Evolutionary conservation across 2,329 filamentous ascomycete genomes (phyloP).

Genomic region (Aspergillus aculeatinus): DNA sequence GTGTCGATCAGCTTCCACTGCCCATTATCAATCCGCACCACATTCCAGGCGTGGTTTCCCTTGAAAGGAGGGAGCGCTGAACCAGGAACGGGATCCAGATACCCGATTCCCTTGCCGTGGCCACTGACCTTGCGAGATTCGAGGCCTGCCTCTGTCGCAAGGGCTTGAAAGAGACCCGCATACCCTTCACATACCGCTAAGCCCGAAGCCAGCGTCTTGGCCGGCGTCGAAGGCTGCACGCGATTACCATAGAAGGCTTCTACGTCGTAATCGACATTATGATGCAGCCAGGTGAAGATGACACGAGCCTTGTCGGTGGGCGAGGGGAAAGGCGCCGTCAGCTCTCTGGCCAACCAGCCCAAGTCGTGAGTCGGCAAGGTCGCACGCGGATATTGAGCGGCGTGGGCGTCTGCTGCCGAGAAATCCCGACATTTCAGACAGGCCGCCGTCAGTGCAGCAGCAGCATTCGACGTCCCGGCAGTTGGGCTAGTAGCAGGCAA

Average conservation of each 20-base stretch:
- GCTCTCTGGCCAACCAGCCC: slow-evolving; percentile 70
- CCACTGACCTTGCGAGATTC: slow-evolving; percentile 73
- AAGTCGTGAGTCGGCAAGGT: slow-evolving; percentile 68
- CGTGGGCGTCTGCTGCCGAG: slow-evolving; percentile 74
- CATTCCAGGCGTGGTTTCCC: slow-evolving; percentile 84
- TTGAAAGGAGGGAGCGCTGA: slow-evolving; percentile 64
- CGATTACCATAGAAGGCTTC: slow-evolving; percentile 73
- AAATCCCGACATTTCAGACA: slow-evolving; percentile 89
- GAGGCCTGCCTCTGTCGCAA: slow-evolving; percentile 77
- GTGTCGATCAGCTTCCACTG: slow-evolving; percentile 89
- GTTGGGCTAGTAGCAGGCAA: slow-evolving; percentile 22
- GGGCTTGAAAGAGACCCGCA: slow-evolving; percentile 73
- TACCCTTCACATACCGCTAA: slow-evolving; percentile 91
- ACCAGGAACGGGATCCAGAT: slow-evolving; percentile 61
- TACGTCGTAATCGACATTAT: slow-evolving; percentile 86
- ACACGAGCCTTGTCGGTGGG: slow-evolving; percentile 86
- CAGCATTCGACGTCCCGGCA: slow-evolving; percentile 17
- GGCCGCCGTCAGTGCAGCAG: slow-evolving; percentile 22
- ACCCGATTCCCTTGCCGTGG: slow-evolving; percentile 84
- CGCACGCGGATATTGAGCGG: slow-evolving; percentile 70
- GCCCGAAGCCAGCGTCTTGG: slow-evolving; percentile 71
- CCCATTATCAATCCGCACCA: slow-evolving; percentile 79
- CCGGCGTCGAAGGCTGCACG: slow-evolving; percentile 66
- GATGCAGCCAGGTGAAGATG: slow-evolving; percentile 93
- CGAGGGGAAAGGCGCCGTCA: slow-evolving; percentile 78